A percentile compares a stretch with the other conserved stretches of the same genome.
phyloP scores from a whole-genome alignment of 2,329 filamentous ascomycete genomes.

The Pezicula rhizophila region DNA sequence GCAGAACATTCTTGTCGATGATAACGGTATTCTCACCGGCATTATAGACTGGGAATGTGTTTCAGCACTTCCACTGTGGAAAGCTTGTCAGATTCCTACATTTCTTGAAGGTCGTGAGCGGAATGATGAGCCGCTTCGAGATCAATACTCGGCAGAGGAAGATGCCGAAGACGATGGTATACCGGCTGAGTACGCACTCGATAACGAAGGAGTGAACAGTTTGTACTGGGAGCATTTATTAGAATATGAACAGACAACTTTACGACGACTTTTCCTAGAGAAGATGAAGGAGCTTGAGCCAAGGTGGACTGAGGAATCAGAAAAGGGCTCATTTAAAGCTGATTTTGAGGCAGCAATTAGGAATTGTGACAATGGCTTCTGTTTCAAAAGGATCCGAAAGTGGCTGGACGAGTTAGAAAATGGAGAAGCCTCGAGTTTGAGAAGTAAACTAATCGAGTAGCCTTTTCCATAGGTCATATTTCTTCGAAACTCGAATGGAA shows the following conservation, averaged over 20 bases:
- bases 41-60: no score
- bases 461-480: no score
- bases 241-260: conserved; percentile 34
- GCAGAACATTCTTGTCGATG: no score
- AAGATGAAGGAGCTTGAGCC: conserved; percentile 28
- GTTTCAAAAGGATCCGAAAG: not conserved
- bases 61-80: no score
- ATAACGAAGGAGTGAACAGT: conserved; percentile 32
- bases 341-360: conserved; percentile 26
- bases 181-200: conserved; percentile 20
- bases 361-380: conserved; percentile 7
- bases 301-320: conserved; percentile 24
- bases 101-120: no score
- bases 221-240: conserved; percentile 36
- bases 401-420: conserved; percentile 8
- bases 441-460: not conserved
- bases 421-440: conserved; percentile 3
- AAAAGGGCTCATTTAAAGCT: conserved; percentile 22
- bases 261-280: conserved; percentile 29
- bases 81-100: no score
- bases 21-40: no score
- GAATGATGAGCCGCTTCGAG: no score
- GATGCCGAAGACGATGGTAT: not conserved
- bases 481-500: no score
- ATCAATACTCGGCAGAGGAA: not conserved